Base-by-base conservation (phyloP, 2,329 filamentous ascomycete genomes). In the Aspergillus oerlinghausenensis region DNA sequence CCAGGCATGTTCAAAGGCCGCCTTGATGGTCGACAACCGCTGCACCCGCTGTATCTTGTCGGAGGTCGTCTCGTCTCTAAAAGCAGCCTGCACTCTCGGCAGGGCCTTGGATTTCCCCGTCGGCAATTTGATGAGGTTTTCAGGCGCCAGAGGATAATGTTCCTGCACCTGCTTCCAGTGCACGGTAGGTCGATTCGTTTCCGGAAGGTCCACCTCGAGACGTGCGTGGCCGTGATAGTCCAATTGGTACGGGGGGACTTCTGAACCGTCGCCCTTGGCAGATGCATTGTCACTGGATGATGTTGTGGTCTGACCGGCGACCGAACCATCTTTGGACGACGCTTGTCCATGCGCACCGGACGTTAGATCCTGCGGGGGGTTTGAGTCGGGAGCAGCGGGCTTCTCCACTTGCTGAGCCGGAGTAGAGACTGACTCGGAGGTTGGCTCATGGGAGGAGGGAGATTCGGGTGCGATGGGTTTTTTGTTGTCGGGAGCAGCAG, bases 1-100 rank as follows among this genome's bases (percentile, higher is more conserved):
- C 93, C 94, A 97, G 0, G 90, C 86, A 65, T 87, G 87, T 65
- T 83, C 77, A 72, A 95, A 89, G 56, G 92, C 88, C 5, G 82
- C 79, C 70, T 86, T 90, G 70, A 97, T 87, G 40, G 81, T 77
- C 8, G 79, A 78, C 56, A 88, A 81, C 56, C 89, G 86, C 52
- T 82, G 74, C 58, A 86, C 73, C 35, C 92, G 85, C 63, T 84
- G 84, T 50, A 80, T 79, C 65, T 84, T 86, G 28, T 80, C 81
- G 10, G 77, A 74, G 7, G 80, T 75, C 0, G 84, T 79, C 72
- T 96, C 92, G 32, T 78, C 70, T 49, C 79, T 70, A 68, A 96
- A 95, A 2, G 77, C 73, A 69, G 85, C 81, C 72, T 97, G 94
- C 51, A 97, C 86, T 65, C 80, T 84, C 1, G 91, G 90, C 17